Conservation (phyloP, 208 protist genomes). For the Kentomonas sorsogonicus region DNA sequence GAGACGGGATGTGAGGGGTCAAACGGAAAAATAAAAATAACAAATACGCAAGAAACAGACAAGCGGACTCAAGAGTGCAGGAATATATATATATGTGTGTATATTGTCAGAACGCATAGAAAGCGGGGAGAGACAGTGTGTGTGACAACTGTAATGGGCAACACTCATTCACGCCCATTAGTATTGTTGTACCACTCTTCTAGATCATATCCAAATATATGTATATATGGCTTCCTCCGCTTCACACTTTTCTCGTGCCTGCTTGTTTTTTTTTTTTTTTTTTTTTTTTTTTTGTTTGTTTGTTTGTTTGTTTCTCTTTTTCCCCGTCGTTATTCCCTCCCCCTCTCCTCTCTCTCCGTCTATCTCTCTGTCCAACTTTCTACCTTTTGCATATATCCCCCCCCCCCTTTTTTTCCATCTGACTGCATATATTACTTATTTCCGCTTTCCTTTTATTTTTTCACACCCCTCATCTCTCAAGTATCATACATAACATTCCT, state of each 20-base stretch:
- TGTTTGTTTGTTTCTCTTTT: slow-evolving; percentile 2
- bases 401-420: not conserved
- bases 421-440: not conserved
- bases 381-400: not conserved
- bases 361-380: not conserved
- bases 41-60: slow-evolving; percentile 11
- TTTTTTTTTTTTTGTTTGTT: too few relatives aligned
- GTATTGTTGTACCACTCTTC: too few relatives aligned
- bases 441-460: slow-evolving; percentile 11
- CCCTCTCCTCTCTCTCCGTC: not conserved
- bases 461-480: too few relatives aligned
- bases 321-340: not conserved
- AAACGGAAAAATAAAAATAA: slow-evolving; percentile 2
- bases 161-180: not conserved
- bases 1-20: not conserved
- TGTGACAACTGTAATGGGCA: not conserved
- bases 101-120: not conserved
- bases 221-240: too few relatives aligned
- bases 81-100: not conserved
- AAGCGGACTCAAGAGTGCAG: not conserved
- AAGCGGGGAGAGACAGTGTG: not conserved
- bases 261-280: slow-evolving; percentile 1
- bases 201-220: too few relatives aligned
- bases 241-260: not conserved
- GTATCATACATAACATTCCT: not conserved